Evolutionary conservation across 345 rosid species (phyloP).

Genomic region (Microthlaspi erraticum): DNA sequence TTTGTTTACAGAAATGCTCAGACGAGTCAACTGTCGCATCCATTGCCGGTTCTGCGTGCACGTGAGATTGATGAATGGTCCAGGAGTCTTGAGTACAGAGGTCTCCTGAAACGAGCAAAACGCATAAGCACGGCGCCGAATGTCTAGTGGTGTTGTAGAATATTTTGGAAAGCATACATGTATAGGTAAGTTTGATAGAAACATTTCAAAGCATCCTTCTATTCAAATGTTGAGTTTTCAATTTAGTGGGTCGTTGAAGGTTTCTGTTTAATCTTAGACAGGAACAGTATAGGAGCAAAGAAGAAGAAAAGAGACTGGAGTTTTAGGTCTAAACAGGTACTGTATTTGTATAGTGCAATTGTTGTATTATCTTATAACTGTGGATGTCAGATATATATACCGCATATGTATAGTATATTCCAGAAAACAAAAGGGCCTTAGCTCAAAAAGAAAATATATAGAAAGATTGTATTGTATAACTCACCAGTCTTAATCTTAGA

Average conservation of each 20-base stretch:
- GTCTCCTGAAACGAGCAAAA: slow-evolving; percentile 68
- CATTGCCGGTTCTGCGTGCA: slow-evolving; percentile 97
- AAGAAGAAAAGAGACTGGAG: slow-evolving; percentile 19
- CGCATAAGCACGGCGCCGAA: slow-evolving; percentile 47
- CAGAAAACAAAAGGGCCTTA: slow-evolving; percentile 13
- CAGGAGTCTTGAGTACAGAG: slow-evolving; percentile 67
- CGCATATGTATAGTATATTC: slow-evolving; percentile 32
- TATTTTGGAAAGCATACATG: slow-evolving; percentile 22
- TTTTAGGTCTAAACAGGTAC: slow-evolving; percentile 30
- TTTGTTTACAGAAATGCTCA: slow-evolving; percentile 80
- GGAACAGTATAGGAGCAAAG: slow-evolving; percentile 12
- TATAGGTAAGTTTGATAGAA: slow-evolving; percentile 31
- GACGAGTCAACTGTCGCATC: slow-evolving; percentile 92
- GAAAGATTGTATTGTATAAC: slow-evolving; percentile 31
- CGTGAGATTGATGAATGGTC: slow-evolving; percentile 98
- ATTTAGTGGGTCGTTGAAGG: slow-evolving; percentile 18
- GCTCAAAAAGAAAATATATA: slow-evolving; percentile 22
- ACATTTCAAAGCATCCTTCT: not conserved
- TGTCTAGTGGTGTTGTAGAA: slow-evolving; percentile 43
- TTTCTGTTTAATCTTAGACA: slow-evolving; percentile 1
- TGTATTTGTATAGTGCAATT: slow-evolving; percentile 23
- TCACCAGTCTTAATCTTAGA: slow-evolving; percentile 48
- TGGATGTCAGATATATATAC: not conserved
- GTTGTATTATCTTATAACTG: slow-evolving; percentile 36
- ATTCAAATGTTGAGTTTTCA: not conserved